phyloP scores from a whole-genome alignment of 169 alveolate genomes.

The Neospora caninum region DNA sequence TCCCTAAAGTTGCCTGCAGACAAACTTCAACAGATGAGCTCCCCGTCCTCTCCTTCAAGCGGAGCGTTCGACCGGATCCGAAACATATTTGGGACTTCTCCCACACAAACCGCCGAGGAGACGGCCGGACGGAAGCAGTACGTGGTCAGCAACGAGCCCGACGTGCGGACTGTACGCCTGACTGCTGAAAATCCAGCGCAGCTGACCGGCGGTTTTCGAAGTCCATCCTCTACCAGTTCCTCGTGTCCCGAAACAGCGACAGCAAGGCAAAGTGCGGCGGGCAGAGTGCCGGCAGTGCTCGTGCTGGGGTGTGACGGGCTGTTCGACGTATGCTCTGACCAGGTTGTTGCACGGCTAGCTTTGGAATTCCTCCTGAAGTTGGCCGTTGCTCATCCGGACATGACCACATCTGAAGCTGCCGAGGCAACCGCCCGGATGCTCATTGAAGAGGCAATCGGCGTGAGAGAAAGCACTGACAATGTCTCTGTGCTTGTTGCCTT shows the following conservation, averaged over 20 bases:
- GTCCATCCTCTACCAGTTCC: background rate
- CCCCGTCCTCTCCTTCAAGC: background rate
- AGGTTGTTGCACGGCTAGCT: conserved; percentile 12
- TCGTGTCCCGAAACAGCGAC: background rate
- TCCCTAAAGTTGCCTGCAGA: conserved; percentile 34
- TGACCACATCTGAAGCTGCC: conserved; percentile 50
- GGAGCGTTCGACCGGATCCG: background rate
- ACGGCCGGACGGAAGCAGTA: background rate
- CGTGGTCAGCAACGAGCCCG: conserved; percentile 23
- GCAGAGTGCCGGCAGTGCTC: conserved; percentile 44
- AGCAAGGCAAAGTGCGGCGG: background rate
- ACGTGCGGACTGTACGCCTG: background rate
- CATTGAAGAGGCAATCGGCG: conserved; percentile 51
- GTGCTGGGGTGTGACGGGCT: conserved; percentile 55
- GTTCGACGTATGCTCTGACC: conserved; percentile 42
- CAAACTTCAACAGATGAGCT: background rate
- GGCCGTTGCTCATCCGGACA: conserved; percentile 31
- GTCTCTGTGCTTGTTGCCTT: conserved; percentile 43
- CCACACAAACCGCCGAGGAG: background rate
- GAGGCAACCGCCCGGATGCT: conserved; percentile 53
- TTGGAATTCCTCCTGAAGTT: conserved; percentile 19
- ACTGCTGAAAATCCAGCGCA: background rate
- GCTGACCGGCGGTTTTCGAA: background rate
- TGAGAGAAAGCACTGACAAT: conserved; percentile 45
- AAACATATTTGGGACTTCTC: background rate